Evolutionary conservation across 1,139 yeast genomes (phyloP).

Genomic region (Pichia sp.): DNA sequence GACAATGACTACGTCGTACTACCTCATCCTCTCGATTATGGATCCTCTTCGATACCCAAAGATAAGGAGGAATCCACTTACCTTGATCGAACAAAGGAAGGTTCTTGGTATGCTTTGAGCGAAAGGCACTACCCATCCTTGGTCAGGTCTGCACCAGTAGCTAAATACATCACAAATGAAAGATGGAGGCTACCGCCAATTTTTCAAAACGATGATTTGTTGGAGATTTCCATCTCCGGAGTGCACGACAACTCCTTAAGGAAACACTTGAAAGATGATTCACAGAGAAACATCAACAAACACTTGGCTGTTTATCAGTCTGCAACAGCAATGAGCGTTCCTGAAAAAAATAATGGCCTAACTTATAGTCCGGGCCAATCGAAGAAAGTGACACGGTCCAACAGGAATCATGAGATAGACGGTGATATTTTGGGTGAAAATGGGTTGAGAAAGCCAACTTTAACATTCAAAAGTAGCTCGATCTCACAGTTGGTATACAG

Average conservation of each 20-base stretch:
- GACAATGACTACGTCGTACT: slow-evolving; percentile 39
- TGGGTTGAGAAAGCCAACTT: slow-evolving; percentile 16
- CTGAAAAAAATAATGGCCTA: slow-evolving; percentile 6
- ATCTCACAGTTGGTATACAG: slow-evolving; percentile 27
- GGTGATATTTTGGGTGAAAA: slow-evolving; percentile 9
- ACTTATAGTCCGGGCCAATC: not conserved
- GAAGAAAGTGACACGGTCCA: not conserved
- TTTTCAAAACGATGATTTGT: slow-evolving; percentile 31
- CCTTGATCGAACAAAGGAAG: slow-evolving; percentile 58
- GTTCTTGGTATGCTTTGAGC: slow-evolving; percentile 88
- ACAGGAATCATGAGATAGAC: slow-evolving; percentile 7
- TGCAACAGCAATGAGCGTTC: slow-evolving; percentile 23
- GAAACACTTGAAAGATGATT: slow-evolving; percentile 1
- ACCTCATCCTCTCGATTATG: slow-evolving; percentile 54
- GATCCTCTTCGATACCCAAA: slow-evolving; percentile 3
- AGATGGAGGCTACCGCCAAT: slow-evolving; percentile 39
- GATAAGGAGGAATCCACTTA: slow-evolving; percentile 42
- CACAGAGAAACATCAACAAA: slow-evolving; percentile 9
- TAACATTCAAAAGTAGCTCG: slow-evolving; percentile 22
- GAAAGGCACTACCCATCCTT: slow-evolving; percentile 71
- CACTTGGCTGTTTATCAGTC: slow-evolving; percentile 25
- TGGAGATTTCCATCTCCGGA: slow-evolving; percentile 32
- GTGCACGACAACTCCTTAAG: slow-evolving; percentile 31
- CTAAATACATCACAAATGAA: slow-evolving; percentile 49
- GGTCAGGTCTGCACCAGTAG: slow-evolving; percentile 72